Evolutionary conservation across 352 stramenopile genomes (phyloP), one percentile per base, ranked within the genome.

Genomic region (Blastocystis sp.): DNA sequence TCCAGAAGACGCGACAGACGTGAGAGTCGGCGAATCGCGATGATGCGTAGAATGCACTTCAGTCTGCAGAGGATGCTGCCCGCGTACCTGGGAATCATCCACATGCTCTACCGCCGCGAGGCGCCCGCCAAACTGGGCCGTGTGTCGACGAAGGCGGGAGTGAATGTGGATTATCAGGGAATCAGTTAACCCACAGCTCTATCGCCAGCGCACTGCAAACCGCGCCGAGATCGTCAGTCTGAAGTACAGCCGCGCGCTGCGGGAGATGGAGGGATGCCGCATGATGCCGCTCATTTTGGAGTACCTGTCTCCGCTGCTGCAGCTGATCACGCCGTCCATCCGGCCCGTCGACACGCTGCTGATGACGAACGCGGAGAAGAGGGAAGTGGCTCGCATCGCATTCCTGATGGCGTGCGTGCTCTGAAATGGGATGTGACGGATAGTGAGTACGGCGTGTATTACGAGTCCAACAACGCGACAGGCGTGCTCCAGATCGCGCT

Each of bases 11-110:
- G 4, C n/a, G 34, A 14, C 23, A 45, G 34, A 23, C 34, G 74
- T 84, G 23, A 9, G 43, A 19, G 21, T 67, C 34, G 28, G 9
- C 2, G 11, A 10, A 9, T 23, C 14, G 5, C 1, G 11, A 10
- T 66, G 28, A 34, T 19, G 21, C 45, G 14, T 84, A 84, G 74
- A 45, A 70, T 69, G 38, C 21, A 84, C 11, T 84, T 84, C 38
- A 10, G 28, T 11, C n/a, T 84, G 40, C 74, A 67, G n/a, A 52
- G 38, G 19, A 28, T 52, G 28, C 34, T 84, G 2, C 74, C 74
- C 4, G 61, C 56, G 19, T 84, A 53, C 66, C n/a, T 84, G 34
- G 74, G 74, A 19, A 84, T 67, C 21, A 84, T 84, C 69, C 74
- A 84, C 60, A 66, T 64, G 38, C 34, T 84, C 2, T 84, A 84